Evolutionary conservation across 805 yeast species (phyloP).

Genomic region (Yamadazyma endophytica): DNA sequence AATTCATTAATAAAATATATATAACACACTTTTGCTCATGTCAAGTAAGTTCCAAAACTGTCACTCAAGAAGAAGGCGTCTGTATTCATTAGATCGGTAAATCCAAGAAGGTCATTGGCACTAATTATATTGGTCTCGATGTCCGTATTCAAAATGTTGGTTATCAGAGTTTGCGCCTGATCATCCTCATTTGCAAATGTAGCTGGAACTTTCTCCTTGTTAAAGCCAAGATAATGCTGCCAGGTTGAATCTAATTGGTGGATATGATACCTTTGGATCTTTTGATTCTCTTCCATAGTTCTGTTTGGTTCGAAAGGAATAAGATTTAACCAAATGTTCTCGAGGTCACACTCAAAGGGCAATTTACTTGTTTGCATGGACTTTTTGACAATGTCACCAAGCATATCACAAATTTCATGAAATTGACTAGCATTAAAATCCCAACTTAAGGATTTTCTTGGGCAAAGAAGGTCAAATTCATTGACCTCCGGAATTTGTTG

Average conservation of each 20-base stretch:
- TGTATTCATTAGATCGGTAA: conserved; percentile 4
- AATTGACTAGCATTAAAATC: conserved; percentile 6
- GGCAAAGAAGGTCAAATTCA: conserved; percentile 5
- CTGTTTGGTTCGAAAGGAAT: conserved; percentile 7
- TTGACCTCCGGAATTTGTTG: conserved; percentile 3
- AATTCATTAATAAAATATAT: too few relatives aligned
- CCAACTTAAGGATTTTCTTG: conserved; percentile 6
- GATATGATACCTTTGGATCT: conserved; percentile 9
- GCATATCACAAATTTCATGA: conserved; percentile 7
- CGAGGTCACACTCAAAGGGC: neutral
- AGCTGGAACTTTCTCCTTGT: conserved; percentile 7
- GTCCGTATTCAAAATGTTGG: conserved; percentile 7
- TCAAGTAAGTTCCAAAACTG: conserved; percentile 1
- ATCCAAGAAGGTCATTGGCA: too few relatives aligned
- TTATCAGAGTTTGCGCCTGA: conserved; percentile 3
- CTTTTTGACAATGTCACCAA: conserved; percentile 1
- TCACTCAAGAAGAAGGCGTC: conserved; percentile 9
- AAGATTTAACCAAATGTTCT: conserved; percentile 8
- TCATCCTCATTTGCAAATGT: conserved; percentile 6
- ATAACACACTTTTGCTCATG: neutral
- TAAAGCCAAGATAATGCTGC: conserved; percentile 3
- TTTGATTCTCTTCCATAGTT: conserved; percentile 6
- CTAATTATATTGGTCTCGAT: too few relatives aligned
- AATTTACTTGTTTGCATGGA: neutral
- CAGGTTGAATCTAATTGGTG: conserved; percentile 9